Percentiles rank a stretch among this genome's conserved stretches.
Conservation (phyloP, 176 grass and related monocot species). For the Ensete glaucum region DNA sequence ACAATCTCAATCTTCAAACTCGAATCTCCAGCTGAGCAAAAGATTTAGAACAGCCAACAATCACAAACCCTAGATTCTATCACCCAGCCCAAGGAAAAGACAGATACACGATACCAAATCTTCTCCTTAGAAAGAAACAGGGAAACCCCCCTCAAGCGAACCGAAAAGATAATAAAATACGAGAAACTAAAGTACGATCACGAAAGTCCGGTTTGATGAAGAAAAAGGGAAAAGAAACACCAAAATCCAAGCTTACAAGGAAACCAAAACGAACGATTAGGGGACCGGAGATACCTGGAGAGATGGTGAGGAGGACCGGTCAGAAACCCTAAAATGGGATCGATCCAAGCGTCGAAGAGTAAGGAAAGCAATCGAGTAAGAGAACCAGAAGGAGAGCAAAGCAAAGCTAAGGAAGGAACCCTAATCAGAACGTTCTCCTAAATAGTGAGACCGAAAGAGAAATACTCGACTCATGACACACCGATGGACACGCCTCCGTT, state of each 20-base stretch:
- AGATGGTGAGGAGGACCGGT: neutral
- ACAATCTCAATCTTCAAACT: slow-evolving; percentile 21
- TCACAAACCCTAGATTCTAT: neutral
- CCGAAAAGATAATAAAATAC: neutral
- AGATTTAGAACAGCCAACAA: neutral
- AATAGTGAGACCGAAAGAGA: neutral
- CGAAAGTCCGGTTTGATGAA: neutral
- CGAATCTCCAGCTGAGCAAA: slow-evolving; percentile 16
- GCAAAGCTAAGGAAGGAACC: neutral
- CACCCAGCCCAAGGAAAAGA: neutral
- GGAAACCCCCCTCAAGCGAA: no score
- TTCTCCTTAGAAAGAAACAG: no score
- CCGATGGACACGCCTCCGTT: no score
- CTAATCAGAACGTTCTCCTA: neutral
- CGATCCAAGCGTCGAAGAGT: neutral
- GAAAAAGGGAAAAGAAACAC: neutral
- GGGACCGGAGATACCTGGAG: neutral
- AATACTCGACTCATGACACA: neutral
- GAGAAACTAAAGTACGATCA: neutral
- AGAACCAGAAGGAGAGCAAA: neutral
- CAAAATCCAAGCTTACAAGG: neutral
- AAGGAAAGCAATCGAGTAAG: neutral
- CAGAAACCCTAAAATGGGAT: neutral
- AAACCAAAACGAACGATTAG: neutral
- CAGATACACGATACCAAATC: neutral